A percentile compares a stretch with the other conserved stretches of the same genome.
phyloP scores from a whole-genome alignment of 1,284 basidiomycete species.

The Moesziomyces sp. region DNA sequence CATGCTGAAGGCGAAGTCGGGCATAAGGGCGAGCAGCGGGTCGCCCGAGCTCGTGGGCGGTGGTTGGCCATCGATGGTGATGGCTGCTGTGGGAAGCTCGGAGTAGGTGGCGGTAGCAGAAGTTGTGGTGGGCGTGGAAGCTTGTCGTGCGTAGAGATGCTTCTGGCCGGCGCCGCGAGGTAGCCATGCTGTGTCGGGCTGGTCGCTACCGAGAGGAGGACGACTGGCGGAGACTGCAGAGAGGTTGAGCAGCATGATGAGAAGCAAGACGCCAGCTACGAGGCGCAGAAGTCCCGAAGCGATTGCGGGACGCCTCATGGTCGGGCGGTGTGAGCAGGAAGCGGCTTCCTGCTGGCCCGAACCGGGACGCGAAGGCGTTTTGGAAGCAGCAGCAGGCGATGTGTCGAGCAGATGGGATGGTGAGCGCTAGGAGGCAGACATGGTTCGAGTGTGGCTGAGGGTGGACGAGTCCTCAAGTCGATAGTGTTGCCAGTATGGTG shows the following conservation, averaged over 20 bases:
- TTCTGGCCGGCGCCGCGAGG: background rate
- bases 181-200: background rate
- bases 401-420: no score
- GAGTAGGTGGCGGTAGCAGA: slow-evolving; percentile 19
- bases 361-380: no score
- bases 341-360: no score
- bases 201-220: background rate
- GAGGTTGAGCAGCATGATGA: slow-evolving; percentile 16
- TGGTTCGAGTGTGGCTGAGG: background rate
- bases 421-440: no score
- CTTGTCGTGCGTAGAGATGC: slow-evolving; percentile 12
- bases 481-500: no score
- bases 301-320: background rate
- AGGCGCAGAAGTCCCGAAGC: background rate
- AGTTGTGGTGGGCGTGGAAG: slow-evolving; percentile 5
- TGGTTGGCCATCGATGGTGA: slow-evolving; percentile 52
- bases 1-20: slow-evolving; percentile 77
- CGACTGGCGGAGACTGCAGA: slow-evolving; percentile 1
- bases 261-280: background rate
- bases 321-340: background rate
- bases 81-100: slow-evolving; percentile 40
- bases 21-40: slow-evolving; percentile 52
- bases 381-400: no score
- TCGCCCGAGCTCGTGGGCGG: slow-evolving; percentile 42
- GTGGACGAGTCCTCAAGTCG: background rate